phyloP scores from a whole-genome alignment of 2,329 filamentous ascomycete genomes.

The Didymosphaeria variabile region DNA sequence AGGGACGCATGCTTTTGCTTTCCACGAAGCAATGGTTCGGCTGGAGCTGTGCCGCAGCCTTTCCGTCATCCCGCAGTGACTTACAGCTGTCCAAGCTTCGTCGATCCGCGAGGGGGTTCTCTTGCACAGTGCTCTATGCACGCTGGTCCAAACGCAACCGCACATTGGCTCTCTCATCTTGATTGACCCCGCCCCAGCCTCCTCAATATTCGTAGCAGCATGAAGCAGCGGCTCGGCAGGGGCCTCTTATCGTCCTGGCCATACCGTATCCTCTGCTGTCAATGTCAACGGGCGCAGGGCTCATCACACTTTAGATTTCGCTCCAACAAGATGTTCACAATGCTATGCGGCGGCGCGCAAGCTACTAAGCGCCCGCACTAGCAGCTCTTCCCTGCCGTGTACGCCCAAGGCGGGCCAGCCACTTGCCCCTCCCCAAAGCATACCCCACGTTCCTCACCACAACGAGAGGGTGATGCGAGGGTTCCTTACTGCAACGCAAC shows the following conservation, averaged over 20 bases:
- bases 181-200: slow-evolving; percentile 21
- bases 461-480: neutral
- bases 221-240: slow-evolving; percentile 25
- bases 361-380: slow-evolving; percentile 45
- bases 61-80: slow-evolving; percentile 31
- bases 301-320: slow-evolving; percentile 26
- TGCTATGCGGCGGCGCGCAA: slow-evolving; percentile 9
- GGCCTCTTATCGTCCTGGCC: slow-evolving; percentile 16
- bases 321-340: slow-evolving; percentile 17
- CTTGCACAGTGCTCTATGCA: slow-evolving; percentile 28
- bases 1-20: slow-evolving; percentile 23
- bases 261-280: slow-evolving; percentile 3
- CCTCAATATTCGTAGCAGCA: slow-evolving; percentile 5
- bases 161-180: slow-evolving; percentile 23
- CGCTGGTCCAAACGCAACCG: slow-evolving; percentile 32
- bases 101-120: slow-evolving; percentile 36
- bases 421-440: slow-evolving; percentile 21
- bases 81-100: slow-evolving; percentile 38
- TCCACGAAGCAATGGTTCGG: slow-evolving; percentile 18
- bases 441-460: slow-evolving; percentile 20
- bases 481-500: slow-evolving; percentile 20
- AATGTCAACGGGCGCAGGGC: slow-evolving; percentile 10
- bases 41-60: slow-evolving; percentile 27
- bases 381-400: slow-evolving; percentile 34
- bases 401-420: slow-evolving; percentile 36